A percentile compares a stretch with the other conserved stretches of the same genome.
These are phyloP conservation scores for Ceratocystis lukuohia DNA, from an alignment of 2,329 filamentous ascomycete genomes.

Conservation along the genomic window DNA sequence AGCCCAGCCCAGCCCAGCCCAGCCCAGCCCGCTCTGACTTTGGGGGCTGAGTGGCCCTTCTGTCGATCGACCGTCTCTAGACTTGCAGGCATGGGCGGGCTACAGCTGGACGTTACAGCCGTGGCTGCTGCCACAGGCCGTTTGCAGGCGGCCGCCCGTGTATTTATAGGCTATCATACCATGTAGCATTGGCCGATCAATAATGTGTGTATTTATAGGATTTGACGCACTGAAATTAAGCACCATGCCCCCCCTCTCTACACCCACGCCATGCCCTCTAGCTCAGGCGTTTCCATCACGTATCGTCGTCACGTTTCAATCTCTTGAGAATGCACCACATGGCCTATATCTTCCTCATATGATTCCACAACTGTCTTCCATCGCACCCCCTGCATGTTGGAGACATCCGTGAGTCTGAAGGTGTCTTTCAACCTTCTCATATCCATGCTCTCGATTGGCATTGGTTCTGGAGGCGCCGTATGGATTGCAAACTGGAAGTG, in stretches of 20 bases:
- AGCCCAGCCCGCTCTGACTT: background rate
- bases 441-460: background rate
- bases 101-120: background rate
- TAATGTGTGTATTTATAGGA: background rate
- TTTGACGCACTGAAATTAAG: background rate
- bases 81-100: background rate
- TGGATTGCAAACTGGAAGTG: constrained; percentile 21
- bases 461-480: background rate
- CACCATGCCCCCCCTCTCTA: background rate
- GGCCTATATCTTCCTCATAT: background rate
- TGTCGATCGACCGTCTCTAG: background rate
- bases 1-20: too few species aligned
- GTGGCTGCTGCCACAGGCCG: background rate
- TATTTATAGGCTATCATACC: background rate
- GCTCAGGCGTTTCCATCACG: background rate
- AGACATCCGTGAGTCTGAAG: background rate
- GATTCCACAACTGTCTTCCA: background rate
- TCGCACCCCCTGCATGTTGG: background rate
- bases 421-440: background rate
- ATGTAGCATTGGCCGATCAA: background rate
- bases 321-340: background rate
- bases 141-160: background rate
- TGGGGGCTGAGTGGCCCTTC: background rate
- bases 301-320: background rate
- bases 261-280: background rate